phyloP scores from a whole-genome alignment of 2,329 filamentous ascomycete genomes.

The Penicillium sp. region DNA sequence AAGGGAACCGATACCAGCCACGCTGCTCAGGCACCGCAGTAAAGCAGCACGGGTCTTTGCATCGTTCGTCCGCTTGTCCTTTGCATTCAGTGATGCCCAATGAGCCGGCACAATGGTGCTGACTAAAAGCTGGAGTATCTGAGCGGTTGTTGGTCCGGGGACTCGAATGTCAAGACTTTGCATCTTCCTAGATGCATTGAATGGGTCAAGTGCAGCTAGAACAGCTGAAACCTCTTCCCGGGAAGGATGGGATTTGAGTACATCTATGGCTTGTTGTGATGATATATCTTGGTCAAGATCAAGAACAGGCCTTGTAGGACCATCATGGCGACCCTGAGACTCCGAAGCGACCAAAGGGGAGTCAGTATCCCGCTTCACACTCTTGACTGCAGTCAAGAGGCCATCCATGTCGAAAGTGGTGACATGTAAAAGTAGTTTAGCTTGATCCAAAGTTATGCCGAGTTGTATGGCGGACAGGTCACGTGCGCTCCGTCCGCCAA shows the following conservation, averaged over 20 bases:
- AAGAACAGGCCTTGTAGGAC: conserved; percentile 8
- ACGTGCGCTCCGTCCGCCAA: conserved; percentile 24
- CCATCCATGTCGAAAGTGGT: conserved; percentile 32
- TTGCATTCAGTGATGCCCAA: conserved; percentile 59
- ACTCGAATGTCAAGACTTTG: conserved; percentile 52
- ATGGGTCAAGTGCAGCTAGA: conserved; percentile 36
- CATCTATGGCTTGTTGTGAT: conserved; percentile 31
- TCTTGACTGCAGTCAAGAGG: conserved; percentile 39
- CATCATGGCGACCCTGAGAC: conserved; percentile 6
- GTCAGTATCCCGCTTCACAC: conserved; percentile 25
- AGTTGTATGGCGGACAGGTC: conserved; percentile 21
- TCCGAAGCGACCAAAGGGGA: conserved; percentile 16
- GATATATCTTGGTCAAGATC: conserved; percentile 24
- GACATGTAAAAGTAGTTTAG: conserved; percentile 15
- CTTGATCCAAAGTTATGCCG: conserved; percentile 13
- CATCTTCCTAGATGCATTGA: conserved; percentile 19
- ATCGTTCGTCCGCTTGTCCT: conserved; percentile 14
- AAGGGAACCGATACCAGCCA: conserved; percentile 73
- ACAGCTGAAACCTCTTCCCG: conserved; percentile 28
- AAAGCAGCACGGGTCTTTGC: conserved; percentile 42
- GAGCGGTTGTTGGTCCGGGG: conserved; percentile 64
- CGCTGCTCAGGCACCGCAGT: conserved; percentile 61
- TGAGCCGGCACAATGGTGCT: conserved; percentile 73
- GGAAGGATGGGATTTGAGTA: conserved; percentile 40
- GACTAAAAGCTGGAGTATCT: conserved; percentile 70